Evolutionary conservation across 371 early-diverging fungal species (phyloP), one percentile per base, ranked within the genome.

Genomic region (Paraphysoderma sedebokerense): DNA sequence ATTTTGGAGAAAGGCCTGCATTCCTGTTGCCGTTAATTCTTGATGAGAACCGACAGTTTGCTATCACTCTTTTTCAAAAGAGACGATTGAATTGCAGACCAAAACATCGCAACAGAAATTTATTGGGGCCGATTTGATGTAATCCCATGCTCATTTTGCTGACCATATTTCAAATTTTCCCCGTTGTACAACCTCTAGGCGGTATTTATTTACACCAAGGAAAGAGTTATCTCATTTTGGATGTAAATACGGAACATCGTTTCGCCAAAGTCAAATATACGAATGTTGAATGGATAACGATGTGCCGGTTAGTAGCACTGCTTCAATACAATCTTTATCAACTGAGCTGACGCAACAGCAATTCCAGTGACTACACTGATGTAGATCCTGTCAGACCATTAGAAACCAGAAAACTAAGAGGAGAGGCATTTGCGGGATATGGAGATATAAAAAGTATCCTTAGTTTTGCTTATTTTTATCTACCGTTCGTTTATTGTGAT

Each of bases 121-220:
- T n/a, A n/a, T n/a, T n/a, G n/a, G n/a, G n/a, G n/a, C n/a, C n/a
- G n/a, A n/a, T n/a, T n/a, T n/a, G n/a, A n/a, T n/a, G n/a, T n/a
- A n/a, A n/a, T n/a, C n/a, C n/a, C n/a, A n/a, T n/a, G n/a, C n/a
- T n/a, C n/a, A n/a, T n/a, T n/a, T n/a, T n/a, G n/a, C n/a, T n/a
- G n/a, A n/a, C n/a, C 0, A 22, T 36, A 22, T 5, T 20, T 36
- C 5, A 36, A n/a, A 38, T 36, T 3, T 46, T 1, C 0, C 1
- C 28, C 24, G 15, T 35, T 11, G 20, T 3, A n/a, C n/a, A n/a
- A n/a, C n/a, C n/a, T 30, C 58, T 54, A 36, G 60, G 61, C 26
- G 61, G 58, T 2, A 54, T 63, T 2, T 51, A 57, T 19, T 7
- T 63, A 29, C 55, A 60, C 32, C 60, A 50, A 20, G 64, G 56